Conservation (phyloP, 2,329 filamentous ascomycete species). For the Diaporthe ilicicola region DNA sequence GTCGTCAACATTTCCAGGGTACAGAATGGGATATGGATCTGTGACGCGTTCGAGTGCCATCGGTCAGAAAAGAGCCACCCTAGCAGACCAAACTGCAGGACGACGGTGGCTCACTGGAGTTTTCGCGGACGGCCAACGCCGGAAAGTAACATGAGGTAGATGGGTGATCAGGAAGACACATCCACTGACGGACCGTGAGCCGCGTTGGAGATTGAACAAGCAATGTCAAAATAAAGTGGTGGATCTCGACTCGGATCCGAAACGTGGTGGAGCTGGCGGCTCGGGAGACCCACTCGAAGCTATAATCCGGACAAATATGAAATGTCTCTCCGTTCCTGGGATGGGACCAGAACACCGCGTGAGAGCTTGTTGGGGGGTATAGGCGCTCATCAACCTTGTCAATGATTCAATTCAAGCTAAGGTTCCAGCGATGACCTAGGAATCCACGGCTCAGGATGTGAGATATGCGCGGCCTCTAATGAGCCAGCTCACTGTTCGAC, state of each 20-base stretch:
- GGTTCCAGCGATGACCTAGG: not conserved
- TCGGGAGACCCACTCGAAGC: conserved; percentile 1
- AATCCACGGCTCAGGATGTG: not conserved
- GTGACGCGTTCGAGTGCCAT: not conserved
- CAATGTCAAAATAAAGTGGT: conserved; percentile 27
- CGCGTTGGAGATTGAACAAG: not conserved
- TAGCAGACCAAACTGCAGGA: not conserved
- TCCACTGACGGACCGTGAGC: not conserved
- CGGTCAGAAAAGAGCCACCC: not conserved
- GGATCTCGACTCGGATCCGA: conserved; percentile 6
- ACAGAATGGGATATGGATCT: not conserved
- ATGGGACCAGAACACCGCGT: not conserved
- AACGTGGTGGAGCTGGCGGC: conserved; percentile 6
- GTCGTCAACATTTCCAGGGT: not conserved
- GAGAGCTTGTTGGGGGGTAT: not conserved
- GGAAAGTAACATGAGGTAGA: not conserved
- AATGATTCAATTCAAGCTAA: not conserved
- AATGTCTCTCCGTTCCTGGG: not conserved
- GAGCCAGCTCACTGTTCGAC: not conserved
- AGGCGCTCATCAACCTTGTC: not conserved
- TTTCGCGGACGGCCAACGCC: not conserved
- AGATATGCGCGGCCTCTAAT: not conserved
- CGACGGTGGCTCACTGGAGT: not conserved
- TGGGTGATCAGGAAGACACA: not conserved
- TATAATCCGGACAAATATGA: not conserved